phyloP scores from a whole-genome alignment of 1,139 yeast genomes.

The Blastobotrys capitulatus region DNA sequence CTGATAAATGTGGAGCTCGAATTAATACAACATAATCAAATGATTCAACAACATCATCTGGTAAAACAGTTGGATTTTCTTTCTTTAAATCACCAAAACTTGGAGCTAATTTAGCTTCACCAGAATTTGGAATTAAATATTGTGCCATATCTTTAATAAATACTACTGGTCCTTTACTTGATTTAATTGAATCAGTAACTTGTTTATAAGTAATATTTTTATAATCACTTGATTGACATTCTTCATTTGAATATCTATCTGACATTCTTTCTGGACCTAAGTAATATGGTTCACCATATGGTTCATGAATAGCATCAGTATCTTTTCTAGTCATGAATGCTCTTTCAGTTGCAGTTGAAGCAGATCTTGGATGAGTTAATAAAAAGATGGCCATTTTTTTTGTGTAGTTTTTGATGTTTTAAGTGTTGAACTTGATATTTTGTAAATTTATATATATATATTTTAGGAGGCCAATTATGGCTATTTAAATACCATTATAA shows the following conservation, averaged over 20 bases:
- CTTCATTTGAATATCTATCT: conserved; percentile 20
- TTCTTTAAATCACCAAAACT: not conserved
- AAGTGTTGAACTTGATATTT: too few species aligned
- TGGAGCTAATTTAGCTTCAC: not conserved
- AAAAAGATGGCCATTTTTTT: conserved; percentile 18
- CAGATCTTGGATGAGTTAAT: conserved; percentile 29
- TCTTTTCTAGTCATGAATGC: conserved; percentile 26
- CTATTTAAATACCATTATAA: too few species aligned
- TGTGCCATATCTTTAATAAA: conserved; percentile 31
- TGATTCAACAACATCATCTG: conserved; percentile 16
- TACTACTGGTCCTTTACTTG: conserved; percentile 13
- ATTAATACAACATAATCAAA: conserved; percentile 26
- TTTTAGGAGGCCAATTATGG: too few species aligned
- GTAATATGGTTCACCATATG: conserved; percentile 29
- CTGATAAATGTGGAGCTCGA: conserved; percentile 28
- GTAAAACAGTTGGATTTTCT: conserved; percentile 23
- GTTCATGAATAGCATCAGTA: conserved; percentile 25
- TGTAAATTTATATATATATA: too few species aligned
- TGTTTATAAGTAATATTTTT: conserved; percentile 18
- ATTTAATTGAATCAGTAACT: conserved; percentile 17
- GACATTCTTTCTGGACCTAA: conserved; percentile 28
- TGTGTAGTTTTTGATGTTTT: too few species aligned
- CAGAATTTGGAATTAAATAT: conserved; percentile 23
- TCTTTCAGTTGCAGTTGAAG: conserved; percentile 29
- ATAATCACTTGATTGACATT: conserved; percentile 16